phyloP scores from a whole-genome alignment of 192 early-diverging fungal genomes.

The Chytriomyces confervae region DNA sequence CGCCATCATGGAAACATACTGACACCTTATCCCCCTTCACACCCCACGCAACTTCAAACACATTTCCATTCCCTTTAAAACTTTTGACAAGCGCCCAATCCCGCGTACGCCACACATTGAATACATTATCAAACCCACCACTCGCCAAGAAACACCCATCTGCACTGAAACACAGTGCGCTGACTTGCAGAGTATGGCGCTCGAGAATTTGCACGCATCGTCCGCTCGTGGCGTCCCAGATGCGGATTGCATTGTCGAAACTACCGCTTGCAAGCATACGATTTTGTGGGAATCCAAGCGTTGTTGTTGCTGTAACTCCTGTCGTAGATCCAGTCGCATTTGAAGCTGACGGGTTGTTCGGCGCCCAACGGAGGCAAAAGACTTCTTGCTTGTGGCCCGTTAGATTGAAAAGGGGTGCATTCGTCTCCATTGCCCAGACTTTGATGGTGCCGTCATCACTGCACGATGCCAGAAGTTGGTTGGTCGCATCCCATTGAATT shows the following conservation, averaged over 20 bases:
- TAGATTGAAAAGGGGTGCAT: slow-evolving; percentile 58
- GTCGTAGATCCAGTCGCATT: neutral
- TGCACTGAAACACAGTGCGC: slow-evolving; percentile 77
- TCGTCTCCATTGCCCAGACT: slow-evolving; percentile 73
- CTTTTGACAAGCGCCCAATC: slow-evolving; percentile 38
- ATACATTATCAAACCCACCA: slow-evolving; percentile 77
- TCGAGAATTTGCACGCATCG: slow-evolving; percentile 70
- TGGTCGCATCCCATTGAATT: slow-evolving; percentile 74
- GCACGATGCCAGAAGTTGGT: slow-evolving; percentile 72
- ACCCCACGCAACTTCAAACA: slow-evolving; percentile 45
- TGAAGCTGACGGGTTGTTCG: slow-evolving; percentile 65
- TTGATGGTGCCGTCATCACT: slow-evolving; percentile 79
- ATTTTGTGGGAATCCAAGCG: slow-evolving; percentile 12
- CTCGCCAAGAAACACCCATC: slow-evolving; percentile 75
- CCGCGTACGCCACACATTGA: slow-evolving; percentile 74
- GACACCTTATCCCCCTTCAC: slow-evolving; percentile 39
- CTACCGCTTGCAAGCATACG: slow-evolving; percentile 58
- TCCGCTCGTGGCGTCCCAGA: slow-evolving; percentile 83
- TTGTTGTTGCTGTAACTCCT: neutral
- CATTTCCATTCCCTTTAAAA: slow-evolving; percentile 28
- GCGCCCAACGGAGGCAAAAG: slow-evolving; percentile 83
- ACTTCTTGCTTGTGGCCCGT: slow-evolving; percentile 78
- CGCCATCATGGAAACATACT: slow-evolving; percentile 37
- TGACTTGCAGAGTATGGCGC: slow-evolving; percentile 74
- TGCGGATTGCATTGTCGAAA: slow-evolving; percentile 79